Evolutionary conservation across 2,329 filamentous ascomycete genomes (phyloP).

Genomic region (Stylonectria norvegica): DNA sequence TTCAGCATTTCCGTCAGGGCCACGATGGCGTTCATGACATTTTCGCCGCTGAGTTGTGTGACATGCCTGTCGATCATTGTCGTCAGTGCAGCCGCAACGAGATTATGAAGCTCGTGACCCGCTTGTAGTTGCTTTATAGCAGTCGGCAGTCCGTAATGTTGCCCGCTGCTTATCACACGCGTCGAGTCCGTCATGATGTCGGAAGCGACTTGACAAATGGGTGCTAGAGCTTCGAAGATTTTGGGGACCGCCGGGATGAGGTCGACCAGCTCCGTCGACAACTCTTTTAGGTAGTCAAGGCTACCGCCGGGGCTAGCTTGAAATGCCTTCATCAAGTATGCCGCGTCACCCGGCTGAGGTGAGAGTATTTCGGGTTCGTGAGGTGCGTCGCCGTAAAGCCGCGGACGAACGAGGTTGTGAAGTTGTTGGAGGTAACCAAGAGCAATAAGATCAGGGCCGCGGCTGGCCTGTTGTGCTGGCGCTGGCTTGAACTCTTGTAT

Average conservation of each 20-base stretch:
- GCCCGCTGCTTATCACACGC: too few relatives aligned
- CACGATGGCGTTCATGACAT: slow-evolving; percentile 36
- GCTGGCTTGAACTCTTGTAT: slow-evolving; percentile 16
- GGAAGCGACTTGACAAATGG: slow-evolving; percentile 35
- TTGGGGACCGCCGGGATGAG: slow-evolving; percentile 46
- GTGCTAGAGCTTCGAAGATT: slow-evolving; percentile 42
- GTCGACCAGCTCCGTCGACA: slow-evolving; percentile 40
- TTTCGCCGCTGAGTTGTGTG: slow-evolving; percentile 48
- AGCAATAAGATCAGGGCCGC: slow-evolving; percentile 26
- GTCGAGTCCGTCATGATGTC: slow-evolving; percentile 32
- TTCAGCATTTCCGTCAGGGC: slow-evolving; percentile 45
- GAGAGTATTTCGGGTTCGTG: slow-evolving; percentile 12
- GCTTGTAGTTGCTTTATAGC: slow-evolving; percentile 35
- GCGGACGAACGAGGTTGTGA: slow-evolving; percentile 23
- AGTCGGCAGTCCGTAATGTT: slow-evolving; percentile 20
- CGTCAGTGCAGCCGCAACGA: slow-evolving; percentile 41
- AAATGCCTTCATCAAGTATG: slow-evolving; percentile 44
- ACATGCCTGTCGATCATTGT: slow-evolving; percentile 53
- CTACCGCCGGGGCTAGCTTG: slow-evolving; percentile 39
- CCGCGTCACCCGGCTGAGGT: slow-evolving; percentile 17
- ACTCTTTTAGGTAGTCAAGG: slow-evolving; percentile 40
- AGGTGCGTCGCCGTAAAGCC: slow-evolving; percentile 10
- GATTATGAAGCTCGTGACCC: slow-evolving; percentile 43
- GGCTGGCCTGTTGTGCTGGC: slow-evolving; percentile 10
- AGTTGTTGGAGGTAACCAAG: slow-evolving; percentile 45